Base-by-base conservation (phyloP, 2,329 filamentous ascomycete species). In the Uncinocarpus reesii region DNA sequence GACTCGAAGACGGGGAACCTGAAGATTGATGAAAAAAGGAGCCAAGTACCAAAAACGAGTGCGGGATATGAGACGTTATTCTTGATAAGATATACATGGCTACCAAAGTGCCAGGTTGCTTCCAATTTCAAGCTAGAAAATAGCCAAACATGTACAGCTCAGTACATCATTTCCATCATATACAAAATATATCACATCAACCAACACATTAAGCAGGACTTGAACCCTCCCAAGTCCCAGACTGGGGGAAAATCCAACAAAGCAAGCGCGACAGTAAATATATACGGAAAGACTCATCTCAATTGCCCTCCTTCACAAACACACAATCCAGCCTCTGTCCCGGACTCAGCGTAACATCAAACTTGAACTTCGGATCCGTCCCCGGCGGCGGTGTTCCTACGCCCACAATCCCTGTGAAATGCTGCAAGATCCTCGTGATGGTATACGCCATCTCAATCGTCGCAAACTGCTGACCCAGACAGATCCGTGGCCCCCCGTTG, bases 401-500 rank as follows among this genome's bases (percentile, higher is more conserved):
- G 2, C 62, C 64, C 24, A 62, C 46, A 48, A 71, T 61, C 29
- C 58, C 54, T 53, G 66, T 62, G 55, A 64, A 71, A 41, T 62
- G 59, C 55, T 71, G 68, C 55, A 71, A 51, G 32, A 72, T 64
- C 23, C 69, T 55, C 32, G 68, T 63, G 15, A 71, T 56, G 0
- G 68, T 70, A 47, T 71, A 79, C 0, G 70, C 72, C 73, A 78
- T 78, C 62, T 79, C 76, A 2, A 76, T 72, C 60, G 74, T 70
- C 2, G 76, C 76, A 62, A 79, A 79, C 51, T 78, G 76, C 62
- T 79, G 76, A 1, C 76, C 76, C 28, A 79, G 73, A 52, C 76
- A 79, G 42, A 76, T 74, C 8, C 73, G 60, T 1, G 73, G 72
- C 0, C 73, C 74, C 1, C 72, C 72, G 47, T 75, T 74, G 50